phyloP scores from a whole-genome alignment of 805 yeast species.

The Osmozyma mogii region DNA sequence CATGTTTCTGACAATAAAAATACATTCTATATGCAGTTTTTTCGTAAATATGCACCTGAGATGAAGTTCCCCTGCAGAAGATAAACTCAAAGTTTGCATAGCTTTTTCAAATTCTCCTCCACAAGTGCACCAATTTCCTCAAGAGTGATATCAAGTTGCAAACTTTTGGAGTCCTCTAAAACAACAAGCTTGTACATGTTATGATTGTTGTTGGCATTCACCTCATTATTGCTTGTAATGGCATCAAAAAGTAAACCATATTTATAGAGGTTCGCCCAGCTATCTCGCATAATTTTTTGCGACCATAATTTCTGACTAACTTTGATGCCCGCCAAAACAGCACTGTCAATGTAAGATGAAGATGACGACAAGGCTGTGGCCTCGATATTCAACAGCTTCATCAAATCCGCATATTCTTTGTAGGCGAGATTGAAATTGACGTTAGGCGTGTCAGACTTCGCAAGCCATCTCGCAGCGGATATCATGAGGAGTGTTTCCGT shows the following conservation, averaged over 20 bases:
- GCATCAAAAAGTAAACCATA: constrained; percentile 46
- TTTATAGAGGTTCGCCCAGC: constrained; percentile 69
- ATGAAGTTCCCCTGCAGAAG: no score
- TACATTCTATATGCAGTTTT: no score
- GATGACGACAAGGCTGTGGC: constrained; percentile 18
- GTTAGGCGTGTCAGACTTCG: constrained; percentile 48
- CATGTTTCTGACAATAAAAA: no score
- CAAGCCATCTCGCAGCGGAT: constrained; percentile 64
- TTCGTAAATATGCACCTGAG: no score
- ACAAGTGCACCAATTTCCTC: constrained; percentile 38
- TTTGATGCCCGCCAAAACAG: constrained; percentile 24
- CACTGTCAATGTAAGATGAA: constrained; percentile 29
- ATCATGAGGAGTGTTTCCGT: constrained; percentile 65
- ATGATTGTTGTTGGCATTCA: constrained; percentile 21
- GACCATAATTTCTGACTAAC: constrained; percentile 49
- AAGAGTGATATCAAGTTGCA: constrained; percentile 43
- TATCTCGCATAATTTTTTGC: constrained; percentile 48
- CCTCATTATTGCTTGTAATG: constrained; percentile 34
- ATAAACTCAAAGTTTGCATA: not conserved
- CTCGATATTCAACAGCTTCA: constrained; percentile 35
- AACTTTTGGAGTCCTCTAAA: constrained; percentile 40
- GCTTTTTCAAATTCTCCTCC: constrained; percentile 2
- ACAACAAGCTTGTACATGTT: constrained; percentile 23
- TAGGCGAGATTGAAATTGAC: constrained; percentile 72
- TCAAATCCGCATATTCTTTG: constrained; percentile 62